Percentiles rank a stretch among this genome's conserved stretches.
These are phyloP conservation scores for Cupressus sempervirens DNA, from an alignment of 75 land plant species.

Conservation along the genomic window DNA sequence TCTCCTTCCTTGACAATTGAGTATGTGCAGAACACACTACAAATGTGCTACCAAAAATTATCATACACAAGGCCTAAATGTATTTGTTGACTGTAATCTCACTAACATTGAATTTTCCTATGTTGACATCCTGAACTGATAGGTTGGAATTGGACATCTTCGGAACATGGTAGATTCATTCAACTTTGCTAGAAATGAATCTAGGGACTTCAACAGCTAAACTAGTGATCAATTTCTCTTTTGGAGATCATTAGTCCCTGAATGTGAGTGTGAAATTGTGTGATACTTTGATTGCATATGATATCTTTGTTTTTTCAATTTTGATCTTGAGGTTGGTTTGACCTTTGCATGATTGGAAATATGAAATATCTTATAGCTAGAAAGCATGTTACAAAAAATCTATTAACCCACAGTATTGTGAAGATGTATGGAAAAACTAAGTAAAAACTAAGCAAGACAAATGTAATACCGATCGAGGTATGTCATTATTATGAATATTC, in stretches of 20 bases:
- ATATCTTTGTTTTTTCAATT: not conserved
- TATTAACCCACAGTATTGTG: not conserved
- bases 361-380: not conserved
- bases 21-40: no score
- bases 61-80: no score
- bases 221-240: not conserved
- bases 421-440: not conserved
- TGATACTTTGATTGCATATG: not conserved
- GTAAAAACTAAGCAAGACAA: not conserved
- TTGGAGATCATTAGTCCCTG: not conserved
- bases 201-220: no score
- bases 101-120: no score
- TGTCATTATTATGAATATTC: not conserved
- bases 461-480: not conserved
- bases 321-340: not conserved
- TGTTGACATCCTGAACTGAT: no score
- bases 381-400: not conserved
- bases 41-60: no score
- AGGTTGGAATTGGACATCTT: no score
- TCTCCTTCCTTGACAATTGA: no score
- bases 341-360: not conserved
- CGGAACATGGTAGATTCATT: no score
- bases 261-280: not conserved
- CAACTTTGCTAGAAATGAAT: no score
- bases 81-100: no score